Conservation (phyloP, 192 early-diverging fungal genomes). For the Umbelopsis isabellina region DNA sequence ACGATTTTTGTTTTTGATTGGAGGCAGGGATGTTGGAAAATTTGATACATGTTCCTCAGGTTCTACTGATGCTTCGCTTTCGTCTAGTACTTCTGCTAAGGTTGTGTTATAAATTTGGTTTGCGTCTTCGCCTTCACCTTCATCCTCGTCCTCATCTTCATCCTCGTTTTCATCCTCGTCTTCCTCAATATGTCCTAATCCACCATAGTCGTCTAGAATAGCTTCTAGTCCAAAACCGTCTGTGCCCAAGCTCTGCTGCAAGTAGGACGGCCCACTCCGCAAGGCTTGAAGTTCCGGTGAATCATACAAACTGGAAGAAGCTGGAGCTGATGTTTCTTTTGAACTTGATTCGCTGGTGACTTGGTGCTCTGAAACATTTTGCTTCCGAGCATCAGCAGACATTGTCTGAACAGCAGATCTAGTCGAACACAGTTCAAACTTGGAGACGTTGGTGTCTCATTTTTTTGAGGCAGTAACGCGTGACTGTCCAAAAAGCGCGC, state of each 20-base stretch:
- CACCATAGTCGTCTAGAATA: not conserved
- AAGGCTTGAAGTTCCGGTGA: conserved; percentile 1
- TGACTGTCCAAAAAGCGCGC: not conserved
- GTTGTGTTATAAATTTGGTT: not conserved
- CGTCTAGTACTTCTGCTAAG: not conserved
- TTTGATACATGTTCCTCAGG: not conserved
- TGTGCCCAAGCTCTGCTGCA: not conserved
- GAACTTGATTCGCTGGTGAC: no score
- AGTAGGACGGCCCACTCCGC: not conserved
- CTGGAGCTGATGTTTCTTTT: not conserved
- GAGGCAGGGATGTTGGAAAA: not conserved
- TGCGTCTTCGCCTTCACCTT: not conserved
- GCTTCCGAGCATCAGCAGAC: conserved; percentile 4
- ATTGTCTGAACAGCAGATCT: not conserved
- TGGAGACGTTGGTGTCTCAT: not conserved
- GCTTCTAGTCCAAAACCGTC: not conserved
- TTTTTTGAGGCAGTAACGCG: not conserved
- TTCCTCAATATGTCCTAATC: not conserved
- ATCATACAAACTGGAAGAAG: not conserved
- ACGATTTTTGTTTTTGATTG: not conserved
- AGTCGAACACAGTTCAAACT: not conserved
- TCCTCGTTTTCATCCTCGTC: not conserved
- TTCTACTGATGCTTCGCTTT: not conserved
- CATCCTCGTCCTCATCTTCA: not conserved
- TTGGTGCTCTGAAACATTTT: not conserved